These are phyloP conservation scores for Paramecium sexaurelia DNA, from an alignment of 73 alveolate species.

Conservation along the genomic window DNA sequence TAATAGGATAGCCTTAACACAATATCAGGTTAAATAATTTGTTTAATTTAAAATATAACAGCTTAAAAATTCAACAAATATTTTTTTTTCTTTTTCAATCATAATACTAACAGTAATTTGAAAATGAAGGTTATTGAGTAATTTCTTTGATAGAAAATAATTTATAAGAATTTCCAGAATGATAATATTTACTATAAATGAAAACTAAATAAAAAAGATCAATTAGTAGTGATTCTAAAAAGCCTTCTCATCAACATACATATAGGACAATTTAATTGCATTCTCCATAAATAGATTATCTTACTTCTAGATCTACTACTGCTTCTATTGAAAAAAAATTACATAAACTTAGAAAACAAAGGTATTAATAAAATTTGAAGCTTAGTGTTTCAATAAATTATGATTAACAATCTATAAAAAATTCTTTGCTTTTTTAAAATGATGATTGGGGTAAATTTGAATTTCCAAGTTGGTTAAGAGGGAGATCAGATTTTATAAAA, in stretches of 20 bases:
- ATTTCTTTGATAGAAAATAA: too few species aligned
- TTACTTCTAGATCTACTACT: not conserved
- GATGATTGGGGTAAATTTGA: slow-evolving; percentile 14
- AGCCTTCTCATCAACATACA: not conserved
- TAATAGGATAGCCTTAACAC: not conserved
- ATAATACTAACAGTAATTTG: too few species aligned
- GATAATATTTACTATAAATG: not conserved
- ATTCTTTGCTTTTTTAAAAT: not conserved
- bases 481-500: slow-evolving; percentile 1
- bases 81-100: not conserved
- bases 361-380: not conserved
- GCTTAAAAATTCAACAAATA: not conserved
- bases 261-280: not conserved
- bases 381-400: not conserved
- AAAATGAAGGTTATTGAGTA: too few species aligned
- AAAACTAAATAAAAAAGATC: not conserved
- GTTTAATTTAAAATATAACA: not conserved
- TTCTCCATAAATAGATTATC: not conserved
- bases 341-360: not conserved
- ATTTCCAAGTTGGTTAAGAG: slow-evolving; percentile 22
- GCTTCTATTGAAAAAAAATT: not conserved
- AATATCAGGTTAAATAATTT: not conserved
- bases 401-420: not conserved
- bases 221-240: not conserved
- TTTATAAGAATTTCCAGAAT: not conserved